Evolutionary conservation across 176 grass and related monocot genomes (phyloP), one percentile per base, ranked within the genome.

Genomic region (Avena eriantha): DNA sequence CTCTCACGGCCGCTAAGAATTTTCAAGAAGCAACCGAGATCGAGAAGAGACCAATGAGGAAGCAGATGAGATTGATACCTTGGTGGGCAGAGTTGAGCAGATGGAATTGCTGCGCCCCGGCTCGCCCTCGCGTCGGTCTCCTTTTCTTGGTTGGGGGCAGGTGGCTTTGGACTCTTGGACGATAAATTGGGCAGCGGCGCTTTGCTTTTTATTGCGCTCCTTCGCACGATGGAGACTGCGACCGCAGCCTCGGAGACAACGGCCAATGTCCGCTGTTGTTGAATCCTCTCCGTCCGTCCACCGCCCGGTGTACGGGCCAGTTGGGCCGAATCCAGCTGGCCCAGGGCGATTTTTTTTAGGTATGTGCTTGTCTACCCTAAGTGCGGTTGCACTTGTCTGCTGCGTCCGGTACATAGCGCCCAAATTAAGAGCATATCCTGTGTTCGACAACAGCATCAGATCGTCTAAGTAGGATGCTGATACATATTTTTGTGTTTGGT

Each of bases 221-320:
- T 12, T 26, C 16, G 41, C 59, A 49, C 46, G 79, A 15, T 49
- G 79, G 43, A 33, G 66, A 72, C 33, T 53, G 81, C 18, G 29
- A 69, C 26, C 26, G 63, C 4, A 67, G 63, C 80, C 46, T 69
- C 26, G 80, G 29, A 53, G 49, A 54, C 79, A 70, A 70, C 80
- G 65, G 18, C 61, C 79, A 68, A 17, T 22, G 41, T 80, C 15
- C 63, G 47, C 63, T 18, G 21, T n/a, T 39, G 18, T 16, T 17
- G 63, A 34, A 66, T 8, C 45, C 46, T 50, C 60, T n/a, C 29
- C 64, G 43, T 21, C 1, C 18, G 80, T 55, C 31, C 18, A 82
- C 39, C 39, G 6, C 47, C 18, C 29, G 26, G 65, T 82, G 31
- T 55, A 39, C 49, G 64, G 46, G 45, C 45, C 45, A 47, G 45